These are phyloP conservation scores for Metahyphopichia silvanorum DNA, from an alignment of 805 yeast genomes.

Conservation along the genomic window DNA sequence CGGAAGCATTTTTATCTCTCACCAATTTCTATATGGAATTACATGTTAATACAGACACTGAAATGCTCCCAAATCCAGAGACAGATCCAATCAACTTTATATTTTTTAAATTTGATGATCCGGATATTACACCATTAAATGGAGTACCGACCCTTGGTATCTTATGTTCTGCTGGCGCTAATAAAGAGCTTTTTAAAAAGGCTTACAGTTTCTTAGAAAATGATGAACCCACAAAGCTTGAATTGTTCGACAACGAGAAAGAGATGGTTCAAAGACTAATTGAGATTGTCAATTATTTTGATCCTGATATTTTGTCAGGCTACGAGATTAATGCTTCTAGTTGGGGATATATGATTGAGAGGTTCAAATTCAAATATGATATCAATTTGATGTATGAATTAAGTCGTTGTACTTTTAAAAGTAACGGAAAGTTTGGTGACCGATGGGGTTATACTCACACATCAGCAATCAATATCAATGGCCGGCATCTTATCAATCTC, in stretches of 20 bases:
- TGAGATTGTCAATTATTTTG: constrained; percentile 55
- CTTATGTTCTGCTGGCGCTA: constrained; percentile 6
- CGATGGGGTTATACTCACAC: constrained; percentile 83
- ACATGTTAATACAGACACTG: constrained; percentile 51
- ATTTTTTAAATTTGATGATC: constrained; percentile 58
- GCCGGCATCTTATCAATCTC: constrained; percentile 79
- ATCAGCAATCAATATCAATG: constrained; percentile 63
- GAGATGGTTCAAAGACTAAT: constrained; percentile 57
- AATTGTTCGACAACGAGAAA: constrained; percentile 48
- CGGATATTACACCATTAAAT: constrained; percentile 12
- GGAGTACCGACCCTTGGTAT: constrained; percentile 11
- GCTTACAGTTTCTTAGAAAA: constrained; percentile 2
- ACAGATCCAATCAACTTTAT: constrained; percentile 57
- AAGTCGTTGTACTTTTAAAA: constrained; percentile 53
- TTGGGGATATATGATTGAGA: constrained; percentile 86
- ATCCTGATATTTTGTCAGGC: constrained; percentile 88
- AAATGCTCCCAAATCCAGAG: constrained; percentile 58
- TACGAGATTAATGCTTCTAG: constrained; percentile 77
- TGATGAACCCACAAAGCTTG: constrained; percentile 7
- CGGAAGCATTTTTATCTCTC: constrained; percentile 44
- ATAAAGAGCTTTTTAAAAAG: background rate
- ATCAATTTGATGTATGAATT: constrained; percentile 56
- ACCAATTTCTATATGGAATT: constrained; percentile 66
- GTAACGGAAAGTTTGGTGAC: constrained; percentile 56
- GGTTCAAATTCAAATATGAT: constrained; percentile 46